Base-by-base conservation (phyloP, 192 early-diverging fungal genomes). In the Thamnidium elegans region DNA sequence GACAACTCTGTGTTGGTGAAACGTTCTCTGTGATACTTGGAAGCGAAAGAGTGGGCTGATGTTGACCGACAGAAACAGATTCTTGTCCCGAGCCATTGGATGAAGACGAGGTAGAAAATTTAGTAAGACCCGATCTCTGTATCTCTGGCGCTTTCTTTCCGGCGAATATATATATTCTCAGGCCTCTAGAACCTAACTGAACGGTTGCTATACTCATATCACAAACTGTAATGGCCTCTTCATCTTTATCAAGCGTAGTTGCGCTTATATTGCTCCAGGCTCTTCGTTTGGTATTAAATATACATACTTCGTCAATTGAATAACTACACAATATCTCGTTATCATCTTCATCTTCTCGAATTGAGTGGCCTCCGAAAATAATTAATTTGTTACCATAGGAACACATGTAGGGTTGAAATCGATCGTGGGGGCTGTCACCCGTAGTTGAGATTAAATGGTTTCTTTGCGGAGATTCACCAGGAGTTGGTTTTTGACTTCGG, bases 351-450 rank as follows among this genome's bases (percentile, higher is more conserved):
- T 73, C 71, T 47, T 63, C 43, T 21, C 59, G 62, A 19, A 73
- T 48, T 10, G 71, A 64, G 15, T 68, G 66, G 0, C 71, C 71
- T 6, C 71, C 71, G 64, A 73, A 68, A 10, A 73, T 60, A 52
- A 73, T 54, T 15, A 73, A 55, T 36, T 73, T 73, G n/a, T 73
- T 53, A 1, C 56, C 48, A 3, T 62, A 45, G 3, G 50, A 30
- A 32, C 61, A 50, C 66, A 73, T 73, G 34, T 52, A 61, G 19
- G 52, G 30, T 43, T 68, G 71, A 30, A 68, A 73, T 17, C 71
- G 53, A 23, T 73, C 71, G 13, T 47, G 30, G 3, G 71, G 71
- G 15, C 48, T 51, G 19, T 34, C 11, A 15, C 71, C 71, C 3
- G 71, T 65, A 11, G 71, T 67, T 1, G 62, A 47, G 15, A 73